A percentile compares a stretch with the other conserved stretches of the same genome.
Evolutionary conservation across 2,329 filamentous ascomycete species (phyloP).

Genomic region (Cytospora schulzeri): DNA sequence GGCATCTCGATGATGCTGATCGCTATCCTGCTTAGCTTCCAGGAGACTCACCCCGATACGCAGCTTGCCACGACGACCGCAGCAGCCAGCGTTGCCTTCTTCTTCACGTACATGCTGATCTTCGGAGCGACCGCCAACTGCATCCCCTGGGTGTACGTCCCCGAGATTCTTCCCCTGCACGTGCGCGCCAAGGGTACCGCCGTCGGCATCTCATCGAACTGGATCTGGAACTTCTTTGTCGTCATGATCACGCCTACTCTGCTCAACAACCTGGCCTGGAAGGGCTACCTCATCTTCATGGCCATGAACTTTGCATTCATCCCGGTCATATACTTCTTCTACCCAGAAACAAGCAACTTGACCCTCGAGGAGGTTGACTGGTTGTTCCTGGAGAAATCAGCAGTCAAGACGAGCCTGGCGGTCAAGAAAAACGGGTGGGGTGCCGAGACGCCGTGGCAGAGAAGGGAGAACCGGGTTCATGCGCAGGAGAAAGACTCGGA

Average conservation of each 20-base stretch:
- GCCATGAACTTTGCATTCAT: slow-evolving; percentile 48
- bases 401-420: slow-evolving; percentile 20
- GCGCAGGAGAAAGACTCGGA: slow-evolving; percentile 7
- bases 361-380: slow-evolving; percentile 55
- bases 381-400: slow-evolving; percentile 41
- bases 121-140: slow-evolving; percentile 38
- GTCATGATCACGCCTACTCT: slow-evolving; percentile 55
- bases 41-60: slow-evolving; percentile 15
- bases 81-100: slow-evolving; percentile 40
- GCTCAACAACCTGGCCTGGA: slow-evolving; percentile 50
- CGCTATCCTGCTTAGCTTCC: slow-evolving; percentile 36
- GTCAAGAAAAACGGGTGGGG: slow-evolving; percentile 26
- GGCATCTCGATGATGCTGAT: slow-evolving; percentile 43
- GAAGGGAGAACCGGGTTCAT: slow-evolving; percentile 17
- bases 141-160: slow-evolving; percentile 42
- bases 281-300: slow-evolving; percentile 56
- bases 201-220: slow-evolving; percentile 40
- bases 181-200: slow-evolving; percentile 38
- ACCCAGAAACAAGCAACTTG: slow-evolving; percentile 55
- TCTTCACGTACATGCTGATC: slow-evolving; percentile 38
- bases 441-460: slow-evolving; percentile 24
- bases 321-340: slow-evolving; percentile 48
- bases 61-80: slow-evolving; percentile 29
- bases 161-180: slow-evolving; percentile 40
- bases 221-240: slow-evolving; percentile 41